Base-by-base conservation (phyloP, 1,284 basidiomycete species). In the Sanghuangporus baumii region DNA sequence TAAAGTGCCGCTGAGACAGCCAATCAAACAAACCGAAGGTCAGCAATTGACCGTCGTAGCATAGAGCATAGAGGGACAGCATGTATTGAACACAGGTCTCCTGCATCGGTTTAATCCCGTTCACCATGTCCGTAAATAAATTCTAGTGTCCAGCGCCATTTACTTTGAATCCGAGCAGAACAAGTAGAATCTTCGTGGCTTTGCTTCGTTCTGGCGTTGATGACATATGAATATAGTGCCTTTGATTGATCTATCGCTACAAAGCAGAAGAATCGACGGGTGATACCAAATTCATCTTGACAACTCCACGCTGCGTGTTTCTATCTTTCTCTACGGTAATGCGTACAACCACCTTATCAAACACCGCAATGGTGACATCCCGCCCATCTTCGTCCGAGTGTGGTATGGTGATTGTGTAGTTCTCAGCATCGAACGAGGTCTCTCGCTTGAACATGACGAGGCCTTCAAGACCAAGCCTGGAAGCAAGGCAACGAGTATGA, bases 321-420 rank as follows among this genome's bases (percentile, higher is more conserved):
- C 83, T 87, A 73, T 99, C 96, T 79, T 96, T 97, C 74, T 96
- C 94, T 2, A 98, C 93, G 60, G 90, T 86, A 57, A 99, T 92
- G 69, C 87, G 84, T 16, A 99, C 96, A 18, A 75, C 81, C 61
- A 98, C 94, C 73, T 93, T 93, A 76, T 98, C 96, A 74, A 99
- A 98, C 31, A 98, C 91, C 1, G 90, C 81, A 48, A 96, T 85
- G 23, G 80, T 81, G 16, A 84, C 79, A 36, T 81, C 81, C n/a
- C 75, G 70, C 1, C 72, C 74, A 7, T 76, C 76, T 20, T 56
- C 47, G 4, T 71, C 68, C 26, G 67, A 66, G 0, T 75, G 67
- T 2, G 74, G 91, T 1, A 98, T 78, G 0, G 84, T 85, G 64
- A 98, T 86, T 3, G 85, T 84, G 73, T 97, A 98, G 67, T 90